Evolutionary conservation across 2,329 filamentous ascomycete species (phyloP), one percentile per base, ranked within the genome.

Genomic region (Phaeosphaeria sp.): DNA sequence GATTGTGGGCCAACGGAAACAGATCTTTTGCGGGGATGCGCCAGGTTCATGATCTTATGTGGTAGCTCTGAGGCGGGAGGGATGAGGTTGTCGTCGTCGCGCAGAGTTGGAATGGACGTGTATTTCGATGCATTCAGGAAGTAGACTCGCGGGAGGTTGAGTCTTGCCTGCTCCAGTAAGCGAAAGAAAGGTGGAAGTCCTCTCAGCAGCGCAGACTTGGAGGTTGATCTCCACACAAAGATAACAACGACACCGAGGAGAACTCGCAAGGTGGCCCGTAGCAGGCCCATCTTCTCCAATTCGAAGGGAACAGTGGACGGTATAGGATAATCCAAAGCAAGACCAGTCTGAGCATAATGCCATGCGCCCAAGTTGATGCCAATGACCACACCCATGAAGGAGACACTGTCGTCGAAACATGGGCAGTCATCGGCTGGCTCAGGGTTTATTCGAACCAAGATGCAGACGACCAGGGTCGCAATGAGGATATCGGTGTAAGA

Each of bases 361-460:
- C 93, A 98, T 7, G 87, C 89, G 9, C 91, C 94, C 58, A 91
- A 79, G 69, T 96, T 90, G 47, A 92, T 82, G 0, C 95, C 95
- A 67, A 97, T 91, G 53, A 96, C 84, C 21, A 97, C 93, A 1
- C 92, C 94, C 20, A 92, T 89, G 77, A 98, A 98, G 3, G 93
- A 89, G 49, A 98, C 92, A 68, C 92, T 96, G 78, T 98, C 94
- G 74, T 98, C 94, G 73, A 96, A 98, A 77, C 94, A 98, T 4
- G 94, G 94, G 67, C 95, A 99, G 75, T 97, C 92, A 74, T 99
- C 95, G 1, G 93, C 95, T 0, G 95, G 95, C 72, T 99, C 95
- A 0, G 95, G 95, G 71, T 99, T 94, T 30, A 97, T 89, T 56
- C 94, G 88, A 22, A 98, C 90, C 7, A 97, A 83, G 7, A 90